Evolutionary conservation across 1,139 yeast species (phyloP), one percentile per base, ranked within the genome.

Genomic region (Diutina pseudorugosa): DNA sequence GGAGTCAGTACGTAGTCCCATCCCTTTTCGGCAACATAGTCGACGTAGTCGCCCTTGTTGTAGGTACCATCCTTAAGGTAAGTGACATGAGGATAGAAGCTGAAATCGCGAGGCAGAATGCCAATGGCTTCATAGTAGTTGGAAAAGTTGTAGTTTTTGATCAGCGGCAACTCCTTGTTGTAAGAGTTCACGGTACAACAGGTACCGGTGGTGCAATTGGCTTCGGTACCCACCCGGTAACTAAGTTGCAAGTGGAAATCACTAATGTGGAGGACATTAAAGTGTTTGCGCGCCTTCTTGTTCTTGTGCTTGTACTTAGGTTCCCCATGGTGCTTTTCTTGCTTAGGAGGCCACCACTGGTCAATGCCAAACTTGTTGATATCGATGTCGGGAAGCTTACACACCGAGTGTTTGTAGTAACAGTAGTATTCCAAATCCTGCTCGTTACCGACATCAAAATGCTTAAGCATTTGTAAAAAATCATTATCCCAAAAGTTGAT

Each of bases 191-290:
- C 72, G 54, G 72, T 65, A 52, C 68, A 65, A 62, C 84, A 80
- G 66, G 77, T 70, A 14, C 66, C 62, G 33, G 65, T 63, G 3
- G 82, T 64, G 64, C 89, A 83, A 60, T 83, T 80, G 16, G 79
- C 79, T 61, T 83, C 88, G 4, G 80, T 62, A 20, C 85, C 86
- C 16, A 76, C 69, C 2, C 72, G 64, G 63, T 81, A 83, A 55
- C 81, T 75, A 53, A 76, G 65, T 61, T 82, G 79, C 51, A 81
- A 65, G 61, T 83, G 90, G 66, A 82, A 78, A 61, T 83, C 90
- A 30, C 82, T 75, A 27, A 83, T 60, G 59, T 83, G 90, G 55
- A 83, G 68, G n/a, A 82, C 89, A 56, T 81, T 79, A 64, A 83
- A 79, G 8, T 57, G 57, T 18, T 64, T 67, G 23, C 60, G 54